phyloP scores from a whole-genome alignment of 805 yeast genomes.

The Yamadazyma phyllophila region DNA sequence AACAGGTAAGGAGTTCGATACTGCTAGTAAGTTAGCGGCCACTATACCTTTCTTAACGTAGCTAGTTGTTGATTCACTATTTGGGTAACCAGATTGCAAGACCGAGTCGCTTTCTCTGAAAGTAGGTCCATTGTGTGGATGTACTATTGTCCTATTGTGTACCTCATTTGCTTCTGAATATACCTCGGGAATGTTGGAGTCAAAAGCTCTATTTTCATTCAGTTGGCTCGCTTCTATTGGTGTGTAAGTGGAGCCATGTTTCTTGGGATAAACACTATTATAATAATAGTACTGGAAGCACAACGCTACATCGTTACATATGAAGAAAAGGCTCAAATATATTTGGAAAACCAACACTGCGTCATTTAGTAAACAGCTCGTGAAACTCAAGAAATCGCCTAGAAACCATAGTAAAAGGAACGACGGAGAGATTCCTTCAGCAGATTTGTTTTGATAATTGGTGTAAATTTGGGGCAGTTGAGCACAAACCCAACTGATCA shows the following conservation, averaged over 20 bases:
- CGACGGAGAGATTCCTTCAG: constrained; percentile 63
- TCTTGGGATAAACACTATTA: constrained; percentile 33
- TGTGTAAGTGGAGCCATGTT: constrained; percentile 11
- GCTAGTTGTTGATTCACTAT: not conserved
- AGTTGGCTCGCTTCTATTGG: too few relatives aligned
- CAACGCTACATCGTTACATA: constrained; percentile 37
- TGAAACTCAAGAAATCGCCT: constrained; percentile 59
- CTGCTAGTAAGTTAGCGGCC: constrained; percentile 8
- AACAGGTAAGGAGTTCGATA: constrained; percentile 16
- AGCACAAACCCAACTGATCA: constrained; percentile 68
- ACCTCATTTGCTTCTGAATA: not conserved
- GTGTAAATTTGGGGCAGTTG: constrained; percentile 67
- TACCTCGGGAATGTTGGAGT: not conserved
- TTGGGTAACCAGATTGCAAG: not conserved
- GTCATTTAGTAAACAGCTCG: constrained; percentile 40
- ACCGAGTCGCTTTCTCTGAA: not conserved
- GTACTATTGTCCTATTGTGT: not conserved
- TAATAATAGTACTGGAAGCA: constrained; percentile 44
- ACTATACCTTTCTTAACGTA: constrained; percentile 6
- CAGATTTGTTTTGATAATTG: constrained; percentile 58
- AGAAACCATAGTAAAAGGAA: constrained; percentile 63
- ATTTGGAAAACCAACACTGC: constrained; percentile 38
- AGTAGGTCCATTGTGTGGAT: not conserved
- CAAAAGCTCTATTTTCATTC: constrained; percentile 65
- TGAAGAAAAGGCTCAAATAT: constrained; percentile 38